These are phyloP conservation scores for Clitopilus passeckerianus DNA, from an alignment of 768 basidiomycete genomes.

Conservation along the genomic window DNA sequence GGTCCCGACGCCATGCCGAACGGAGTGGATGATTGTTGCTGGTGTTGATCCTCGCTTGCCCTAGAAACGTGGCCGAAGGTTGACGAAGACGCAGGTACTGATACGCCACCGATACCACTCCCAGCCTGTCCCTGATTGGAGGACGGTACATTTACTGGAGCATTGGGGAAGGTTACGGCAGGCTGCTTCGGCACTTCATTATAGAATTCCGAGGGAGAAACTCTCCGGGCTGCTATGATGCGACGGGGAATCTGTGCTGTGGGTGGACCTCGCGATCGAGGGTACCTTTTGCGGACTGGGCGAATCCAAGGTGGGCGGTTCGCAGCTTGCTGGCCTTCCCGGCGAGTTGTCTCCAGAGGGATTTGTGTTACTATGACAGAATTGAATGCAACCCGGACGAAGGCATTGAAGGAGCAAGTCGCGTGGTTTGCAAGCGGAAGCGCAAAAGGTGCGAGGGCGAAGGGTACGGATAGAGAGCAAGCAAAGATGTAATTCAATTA, in stretches of 20 bases:
- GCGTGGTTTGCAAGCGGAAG: neutral
- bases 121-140: conserved; percentile 1
- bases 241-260: conserved; percentile 39
- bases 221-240: conserved; percentile 59
- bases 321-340: conserved; percentile 39
- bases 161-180: conserved; percentile 1
- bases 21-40: neutral
- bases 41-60: neutral
- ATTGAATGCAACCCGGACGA: neutral
- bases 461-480: conserved; percentile 1
- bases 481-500: neutral
- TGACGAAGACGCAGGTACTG: neutral
- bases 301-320: conserved; percentile 82
- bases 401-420: neutral
- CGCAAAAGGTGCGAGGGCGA: neutral
- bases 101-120: neutral
- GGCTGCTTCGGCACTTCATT: conserved; percentile 35
- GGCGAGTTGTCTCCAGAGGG: conserved; percentile 67
- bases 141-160: conserved; percentile 5
- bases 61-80: neutral
- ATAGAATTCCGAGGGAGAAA: conserved; percentile 63
- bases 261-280: conserved; percentile 37
- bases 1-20: neutral
- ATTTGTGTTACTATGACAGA: conserved; percentile 66
- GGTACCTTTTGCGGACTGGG: conserved; percentile 78